These are phyloP conservation scores for Ganoderma lucidum DNA, from an alignment of 1,284 basidiomycete genomes.

Conservation along the genomic window DNA sequence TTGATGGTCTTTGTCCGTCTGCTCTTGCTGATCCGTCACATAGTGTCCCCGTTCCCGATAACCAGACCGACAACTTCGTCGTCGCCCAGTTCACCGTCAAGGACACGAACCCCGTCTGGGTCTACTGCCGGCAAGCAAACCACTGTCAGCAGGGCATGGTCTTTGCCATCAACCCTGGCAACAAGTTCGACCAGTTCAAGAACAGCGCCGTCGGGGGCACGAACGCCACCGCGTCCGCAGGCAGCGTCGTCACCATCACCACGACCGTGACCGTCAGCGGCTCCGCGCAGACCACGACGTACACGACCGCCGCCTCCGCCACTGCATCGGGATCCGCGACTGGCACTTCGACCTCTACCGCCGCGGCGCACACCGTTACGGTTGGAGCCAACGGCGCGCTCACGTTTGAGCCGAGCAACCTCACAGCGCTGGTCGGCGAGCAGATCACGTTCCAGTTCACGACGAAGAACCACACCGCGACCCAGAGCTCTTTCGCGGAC, in stretches of 20 bases:
- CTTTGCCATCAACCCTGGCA: conserved; percentile 67
- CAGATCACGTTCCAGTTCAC: conserved; percentile 69
- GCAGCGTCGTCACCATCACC: conserved; percentile 43
- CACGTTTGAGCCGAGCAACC: conserved; percentile 60
- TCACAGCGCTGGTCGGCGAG: conserved; percentile 64
- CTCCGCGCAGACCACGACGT: conserved; percentile 42
- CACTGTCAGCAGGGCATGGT: conserved; percentile 69
- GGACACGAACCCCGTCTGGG: conserved; percentile 64
- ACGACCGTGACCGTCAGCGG: conserved; percentile 47
- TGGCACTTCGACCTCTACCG: conserved; percentile 19
- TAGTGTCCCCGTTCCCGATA: conserved; percentile 59
- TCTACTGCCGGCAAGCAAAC: conserved; percentile 55
- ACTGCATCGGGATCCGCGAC: conserved; percentile 43
- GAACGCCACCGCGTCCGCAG: conserved; percentile 34
- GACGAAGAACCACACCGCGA: conserved; percentile 56
- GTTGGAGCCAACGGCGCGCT: conserved; percentile 55
- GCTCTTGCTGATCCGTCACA: background rate
- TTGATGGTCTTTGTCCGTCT: background rate
- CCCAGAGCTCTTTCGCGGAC: conserved; percentile 62
- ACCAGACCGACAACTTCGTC: conserved; percentile 53
- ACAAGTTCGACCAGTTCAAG: conserved; percentile 60
- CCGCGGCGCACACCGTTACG: conserved; percentile 51
- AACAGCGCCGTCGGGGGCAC: conserved; percentile 52
- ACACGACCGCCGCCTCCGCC: conserved; percentile 38
- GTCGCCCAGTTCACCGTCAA: conserved; percentile 51